Base-by-base conservation (phyloP, 495 filamentous ascomycete species). In the Lindgomyces ingoldianus region DNA sequence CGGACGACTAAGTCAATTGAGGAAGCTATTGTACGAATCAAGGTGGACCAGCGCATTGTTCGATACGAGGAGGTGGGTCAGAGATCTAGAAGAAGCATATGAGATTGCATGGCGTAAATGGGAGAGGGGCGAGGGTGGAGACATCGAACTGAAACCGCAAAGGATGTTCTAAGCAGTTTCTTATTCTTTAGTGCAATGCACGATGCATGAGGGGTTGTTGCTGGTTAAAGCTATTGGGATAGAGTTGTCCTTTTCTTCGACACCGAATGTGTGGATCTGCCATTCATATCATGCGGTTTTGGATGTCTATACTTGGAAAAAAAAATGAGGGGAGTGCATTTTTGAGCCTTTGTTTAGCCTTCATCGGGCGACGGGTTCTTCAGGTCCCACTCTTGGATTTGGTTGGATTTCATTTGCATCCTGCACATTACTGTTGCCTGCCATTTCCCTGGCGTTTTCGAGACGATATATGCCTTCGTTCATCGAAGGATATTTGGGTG, bases 41-140 rank as follows among this genome's bases (percentile, higher is more conserved):
- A 86, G 93, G 60, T 93, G 90, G 86, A 85, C 78, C 26, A 93
- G 91, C 72, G 87, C 86, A 50, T 80, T 98, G 39, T 99, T 98
- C 74, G 89, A 99, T 76, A 99, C 94, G 22, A 81, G 79, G 65
- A 83, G 95, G 63, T 99, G 94, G 94, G 94, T 99, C 44, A 79
- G 81, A 41, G 93, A 98, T 79, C 73, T 99, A 60, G 94, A 99
- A 78, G 81, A 84, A 61, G 92, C 91, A 19, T 98, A 97, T 72
- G 85, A 88, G 60, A 83, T 87, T 71, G 92, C 91, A 10, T 99
- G 94, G 94, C 80, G 82, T 65, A 81, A 84, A 70, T 98, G 92
- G 92, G 95, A 91, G 30, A 81, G 79, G 30, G 91, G 90, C 30
- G 87, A 90, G 78, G 89, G 91, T 30, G 91, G 94, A 48, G 94